Percentiles rank a stretch among this genome's conserved stretches.
These are phyloP conservation scores for Thalassiosira oceanica DNA, from an alignment of 352 stramenopile genomes.

Conservation along the genomic window DNA sequence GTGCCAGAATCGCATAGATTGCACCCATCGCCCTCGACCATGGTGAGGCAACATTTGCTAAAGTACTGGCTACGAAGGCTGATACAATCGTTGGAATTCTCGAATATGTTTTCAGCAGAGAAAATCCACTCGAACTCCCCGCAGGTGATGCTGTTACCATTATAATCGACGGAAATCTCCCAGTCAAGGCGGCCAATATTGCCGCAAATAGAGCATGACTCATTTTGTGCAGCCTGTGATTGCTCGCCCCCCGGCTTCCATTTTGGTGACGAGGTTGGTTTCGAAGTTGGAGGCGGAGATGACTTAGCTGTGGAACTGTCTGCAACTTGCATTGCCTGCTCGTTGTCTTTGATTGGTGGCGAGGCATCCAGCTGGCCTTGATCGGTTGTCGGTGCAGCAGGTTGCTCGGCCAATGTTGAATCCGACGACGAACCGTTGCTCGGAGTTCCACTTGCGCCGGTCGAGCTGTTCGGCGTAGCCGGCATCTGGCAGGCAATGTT, in stretches of 20 bases:
- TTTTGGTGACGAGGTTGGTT: no score
- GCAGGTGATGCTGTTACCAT: constrained; percentile 26
- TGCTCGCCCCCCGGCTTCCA: no score
- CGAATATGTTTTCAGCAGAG: constrained; percentile 10
- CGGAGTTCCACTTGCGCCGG: background rate
- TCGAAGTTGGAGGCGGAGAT: no score
- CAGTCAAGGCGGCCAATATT: constrained; percentile 15
- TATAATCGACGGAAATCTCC: constrained; percentile 5
- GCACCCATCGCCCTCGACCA: constrained; percentile 17
- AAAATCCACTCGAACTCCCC: constrained; percentile 35
- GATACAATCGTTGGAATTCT: constrained; percentile 21
- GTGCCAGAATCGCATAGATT: constrained; percentile 18
- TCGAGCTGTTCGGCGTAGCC: background rate
- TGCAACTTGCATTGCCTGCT: no score
- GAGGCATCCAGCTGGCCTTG: background rate
- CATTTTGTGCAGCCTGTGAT: no score
- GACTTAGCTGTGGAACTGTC: no score
- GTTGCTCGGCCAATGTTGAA: no score
- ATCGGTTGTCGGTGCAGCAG: no score
- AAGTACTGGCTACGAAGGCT: constrained; percentile 12
- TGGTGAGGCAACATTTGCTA: constrained; percentile 14
- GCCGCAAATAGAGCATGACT: constrained; percentile 21
- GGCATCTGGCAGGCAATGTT: no score
- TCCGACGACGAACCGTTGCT: background rate
- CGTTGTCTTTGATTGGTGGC: no score